Evolutionary conservation across 441 rosid species (phyloP), one percentile per base, ranked within the genome.

Genomic region (Arabidopsis lyrata): DNA sequence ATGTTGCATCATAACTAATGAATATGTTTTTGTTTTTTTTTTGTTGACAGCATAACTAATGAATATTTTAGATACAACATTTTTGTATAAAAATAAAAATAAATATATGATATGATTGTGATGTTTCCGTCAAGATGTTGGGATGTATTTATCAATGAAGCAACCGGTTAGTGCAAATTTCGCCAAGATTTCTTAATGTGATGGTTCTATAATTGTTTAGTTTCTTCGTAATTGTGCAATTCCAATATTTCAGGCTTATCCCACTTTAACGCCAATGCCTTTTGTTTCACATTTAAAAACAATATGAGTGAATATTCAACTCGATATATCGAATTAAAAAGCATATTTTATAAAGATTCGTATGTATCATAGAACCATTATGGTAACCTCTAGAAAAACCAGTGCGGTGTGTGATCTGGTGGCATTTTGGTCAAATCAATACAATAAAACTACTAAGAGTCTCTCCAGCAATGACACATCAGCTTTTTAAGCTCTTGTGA

Each of bases 61-160:
- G 11, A 29, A 54, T 54, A 27, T 13, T 29, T 13, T 67, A 27
- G n/a, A 36, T 15, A 48, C 29, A 9, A 29, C 9, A 61, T 13
- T 44, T 58, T 24, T 38, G 7, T 59, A 10, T 20, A 59, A 4
- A 39, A 0, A n/a, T n/a, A n/a, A n/a, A n/a, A n/a, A n/a, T n/a
- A n/a, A n/a, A 2, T 39, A 41, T 61, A 24, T 27, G 12, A 35
- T 36, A 44, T 45, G 57, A 75, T 62, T 27, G 45, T 75, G 52
- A 70, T 62, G 41, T 55, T 62, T 63, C 36, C 36, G 41, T 63
- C 70, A 55, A 70, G 45, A 69, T 62, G 75, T 48, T 76, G 75
- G 48, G 75, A 36, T 69, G 70, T 76, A 18, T 44, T 36, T 63
- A 55, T 69, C 70, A 69, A 63, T n/a, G 65, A n/a, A 69, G 50